Percentiles rank a stretch among this genome's conserved stretches.
phyloP scores from a whole-genome alignment of 1,284 basidiomycete genomes.

The Rhodotorula glutinis region DNA sequence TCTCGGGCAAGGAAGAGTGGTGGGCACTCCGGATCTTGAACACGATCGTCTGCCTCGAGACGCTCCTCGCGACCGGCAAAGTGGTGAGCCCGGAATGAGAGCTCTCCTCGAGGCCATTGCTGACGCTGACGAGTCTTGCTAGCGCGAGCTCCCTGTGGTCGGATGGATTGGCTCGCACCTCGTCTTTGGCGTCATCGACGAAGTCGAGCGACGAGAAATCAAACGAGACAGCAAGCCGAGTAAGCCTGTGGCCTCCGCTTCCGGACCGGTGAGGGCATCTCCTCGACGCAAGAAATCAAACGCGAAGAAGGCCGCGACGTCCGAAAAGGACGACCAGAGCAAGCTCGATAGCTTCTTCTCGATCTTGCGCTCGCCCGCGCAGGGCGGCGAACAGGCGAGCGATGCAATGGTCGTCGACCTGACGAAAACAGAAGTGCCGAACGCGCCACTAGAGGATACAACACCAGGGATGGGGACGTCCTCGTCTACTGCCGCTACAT shows the following conservation, averaged over 20 bases:
- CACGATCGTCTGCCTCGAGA: slow-evolving; percentile 34
- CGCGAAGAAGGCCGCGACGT: too few relatives aligned
- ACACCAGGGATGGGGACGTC: too few relatives aligned
- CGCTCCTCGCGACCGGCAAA: slow-evolving; percentile 30
- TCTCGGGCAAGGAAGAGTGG: slow-evolving; percentile 33
- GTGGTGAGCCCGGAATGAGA: slow-evolving; percentile 19
- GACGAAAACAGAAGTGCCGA: too few relatives aligned
- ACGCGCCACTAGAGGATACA: too few relatives aligned
- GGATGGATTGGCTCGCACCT: slow-evolving; percentile 36
- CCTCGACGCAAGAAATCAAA: neutral
- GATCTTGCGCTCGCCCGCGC: slow-evolving; percentile 6
- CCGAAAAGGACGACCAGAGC: neutral
- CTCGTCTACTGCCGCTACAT: neutral
- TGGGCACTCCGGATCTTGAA: slow-evolving; percentile 41
- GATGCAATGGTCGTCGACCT: too few relatives aligned
- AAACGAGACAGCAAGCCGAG: neutral
- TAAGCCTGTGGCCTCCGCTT: neutral
- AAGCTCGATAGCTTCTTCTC: slow-evolving; percentile 18
- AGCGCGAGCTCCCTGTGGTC: slow-evolving; percentile 37
- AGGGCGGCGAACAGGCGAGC: neutral
- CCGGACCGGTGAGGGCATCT: too few relatives aligned
- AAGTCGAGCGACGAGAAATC: slow-evolving; percentile 37
- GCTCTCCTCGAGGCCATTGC: rapidly evolving
- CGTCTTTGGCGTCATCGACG: slow-evolving; percentile 43
- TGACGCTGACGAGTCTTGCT: rapidly evolving